Evolutionary conservation across 768 basidiomycete genomes (phyloP).

Genomic region (Hericium alpestre): DNA sequence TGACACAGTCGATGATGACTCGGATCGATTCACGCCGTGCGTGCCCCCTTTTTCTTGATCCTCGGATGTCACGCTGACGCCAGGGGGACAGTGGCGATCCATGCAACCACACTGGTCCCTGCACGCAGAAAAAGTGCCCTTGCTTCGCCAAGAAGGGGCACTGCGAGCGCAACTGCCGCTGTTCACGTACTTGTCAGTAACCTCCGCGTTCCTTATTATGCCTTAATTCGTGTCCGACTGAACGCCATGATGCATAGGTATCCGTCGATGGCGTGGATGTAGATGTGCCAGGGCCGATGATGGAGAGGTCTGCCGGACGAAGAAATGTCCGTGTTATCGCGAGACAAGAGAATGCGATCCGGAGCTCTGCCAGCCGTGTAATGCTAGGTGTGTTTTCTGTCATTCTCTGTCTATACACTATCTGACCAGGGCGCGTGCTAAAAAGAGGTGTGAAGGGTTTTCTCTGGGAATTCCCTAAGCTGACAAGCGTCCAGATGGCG

Average conservation of each 20-base stretch:
- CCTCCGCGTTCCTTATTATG: neutral
- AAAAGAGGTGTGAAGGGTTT: no score
- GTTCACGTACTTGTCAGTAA: constrained; percentile 16
- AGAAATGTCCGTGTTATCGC: neutral
- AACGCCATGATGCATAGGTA: neutral
- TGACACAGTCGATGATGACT: neutral
- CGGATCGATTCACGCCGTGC: neutral
- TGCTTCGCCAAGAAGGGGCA: constrained; percentile 38
- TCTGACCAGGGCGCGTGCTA: no score
- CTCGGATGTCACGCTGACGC: neutral
- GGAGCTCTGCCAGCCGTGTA: neutral
- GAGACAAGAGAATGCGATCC: neutral
- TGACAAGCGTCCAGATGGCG: no score
- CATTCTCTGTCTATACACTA: neutral
- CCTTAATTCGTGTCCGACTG: no score
- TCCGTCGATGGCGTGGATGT: neutral
- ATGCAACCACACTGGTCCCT: constrained; percentile 19
- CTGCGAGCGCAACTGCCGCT: constrained; percentile 44
- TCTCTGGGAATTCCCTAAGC: no score
- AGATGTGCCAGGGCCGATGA: neutral
- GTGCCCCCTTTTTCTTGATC: neutral
- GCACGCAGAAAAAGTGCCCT: constrained; percentile 29
- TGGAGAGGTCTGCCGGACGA: neutral
- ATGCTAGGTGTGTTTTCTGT: neutral
- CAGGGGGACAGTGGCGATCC: neutral